phyloP scores from a whole-genome alignment of 805 yeast genomes.

The Blastobotrys attinorum region DNA sequence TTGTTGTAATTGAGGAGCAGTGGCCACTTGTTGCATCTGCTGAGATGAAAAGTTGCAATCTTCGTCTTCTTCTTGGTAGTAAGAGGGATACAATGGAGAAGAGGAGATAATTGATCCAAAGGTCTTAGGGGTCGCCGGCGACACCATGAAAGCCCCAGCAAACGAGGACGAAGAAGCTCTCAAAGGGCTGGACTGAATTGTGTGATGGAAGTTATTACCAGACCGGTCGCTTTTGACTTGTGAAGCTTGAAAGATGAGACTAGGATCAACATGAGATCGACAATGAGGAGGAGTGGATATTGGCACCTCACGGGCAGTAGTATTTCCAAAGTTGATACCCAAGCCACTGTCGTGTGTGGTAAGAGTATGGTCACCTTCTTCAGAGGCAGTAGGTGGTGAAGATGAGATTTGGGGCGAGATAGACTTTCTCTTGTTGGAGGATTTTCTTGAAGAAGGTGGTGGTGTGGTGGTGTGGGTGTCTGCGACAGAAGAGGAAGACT shows the following conservation, averaged over 20 bases:
- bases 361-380: too few species aligned
- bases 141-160: too few species aligned
- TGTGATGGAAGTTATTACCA: not conserved
- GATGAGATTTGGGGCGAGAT: not conserved
- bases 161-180: too few species aligned
- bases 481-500: not conserved
- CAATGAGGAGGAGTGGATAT: not conserved
- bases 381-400: not conserved
- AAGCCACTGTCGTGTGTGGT: not conserved
- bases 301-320: too few species aligned
- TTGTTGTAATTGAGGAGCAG: not conserved
- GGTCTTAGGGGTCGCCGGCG: slow-evolving; percentile 16
- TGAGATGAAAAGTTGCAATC: not conserved
- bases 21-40: not conserved
- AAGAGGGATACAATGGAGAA: slow-evolving; percentile 6
- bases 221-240: too few species aligned
- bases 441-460: not conserved
- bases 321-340: not conserved
- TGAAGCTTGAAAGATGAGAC: slow-evolving; percentile 9
- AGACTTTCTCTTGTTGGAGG: not conserved
- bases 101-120: slow-evolving; percentile 9
- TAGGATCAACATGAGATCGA: slow-evolving; percentile 11
- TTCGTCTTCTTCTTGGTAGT: not conserved
- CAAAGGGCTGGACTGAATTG: not conserved
- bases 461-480: not conserved